Percentiles rank a stretch among this genome's conserved stretches.
Conservation (phyloP, 2,329 filamentous ascomycete species). For the Cladosporium phlei region DNA sequence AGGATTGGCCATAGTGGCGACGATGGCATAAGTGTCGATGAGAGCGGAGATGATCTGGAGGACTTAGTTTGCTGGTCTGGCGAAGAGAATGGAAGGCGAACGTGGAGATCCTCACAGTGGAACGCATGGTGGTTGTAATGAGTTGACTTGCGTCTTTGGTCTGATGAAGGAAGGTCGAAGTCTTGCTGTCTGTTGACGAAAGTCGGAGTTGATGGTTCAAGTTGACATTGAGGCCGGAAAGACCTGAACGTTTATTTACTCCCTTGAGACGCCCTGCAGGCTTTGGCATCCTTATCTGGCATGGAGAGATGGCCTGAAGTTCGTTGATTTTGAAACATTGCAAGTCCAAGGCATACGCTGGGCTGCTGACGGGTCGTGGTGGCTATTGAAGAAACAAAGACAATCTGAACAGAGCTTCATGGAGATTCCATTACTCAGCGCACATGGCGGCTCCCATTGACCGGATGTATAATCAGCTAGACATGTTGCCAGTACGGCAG, state of each 20-base stretch:
- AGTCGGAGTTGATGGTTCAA: neutral
- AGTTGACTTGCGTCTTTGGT: conserved; percentile 1
- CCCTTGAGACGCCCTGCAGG: too few species aligned
- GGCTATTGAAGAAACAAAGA: neutral
- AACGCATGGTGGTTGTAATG: neutral
- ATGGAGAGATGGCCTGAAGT: too few species aligned
- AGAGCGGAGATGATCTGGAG: neutral
- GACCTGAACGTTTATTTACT: too few species aligned
- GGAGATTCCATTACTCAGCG: neutral
- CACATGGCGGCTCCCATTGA: too few species aligned
- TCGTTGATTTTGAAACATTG: neutral
- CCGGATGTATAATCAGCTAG: too few species aligned
- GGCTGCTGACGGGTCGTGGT: conserved; percentile 3
- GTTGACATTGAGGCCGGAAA: neutral
- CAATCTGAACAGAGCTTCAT: neutral
- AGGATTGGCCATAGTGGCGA: neutral
- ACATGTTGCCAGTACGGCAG: too few species aligned
- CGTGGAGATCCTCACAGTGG: neutral
- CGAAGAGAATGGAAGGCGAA: too few species aligned
- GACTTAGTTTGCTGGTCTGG: neutral
- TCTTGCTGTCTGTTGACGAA: neutral
- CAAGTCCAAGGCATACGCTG: neutral
- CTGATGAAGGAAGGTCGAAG: neutral
- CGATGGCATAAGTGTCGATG: neutral
- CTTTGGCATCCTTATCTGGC: too few species aligned